These are phyloP conservation scores for Panaeolus cyanescens DNA, from an alignment of 768 basidiomycete species.

Conservation along the genomic window DNA sequence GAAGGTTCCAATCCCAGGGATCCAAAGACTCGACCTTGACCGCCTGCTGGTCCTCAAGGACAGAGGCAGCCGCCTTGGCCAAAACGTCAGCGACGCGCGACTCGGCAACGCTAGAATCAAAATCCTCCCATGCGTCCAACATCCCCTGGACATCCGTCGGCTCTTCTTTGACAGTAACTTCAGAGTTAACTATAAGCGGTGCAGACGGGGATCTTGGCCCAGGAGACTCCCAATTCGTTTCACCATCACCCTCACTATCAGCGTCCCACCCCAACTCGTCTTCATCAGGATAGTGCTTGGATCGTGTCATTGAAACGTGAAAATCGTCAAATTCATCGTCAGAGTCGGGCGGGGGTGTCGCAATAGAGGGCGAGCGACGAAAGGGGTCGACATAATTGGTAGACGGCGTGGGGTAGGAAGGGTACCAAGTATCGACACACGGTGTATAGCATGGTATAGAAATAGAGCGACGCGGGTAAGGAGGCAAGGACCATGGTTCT, in stretches of 20 bases:
- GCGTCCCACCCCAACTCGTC: constrained; percentile 46
- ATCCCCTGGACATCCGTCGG: constrained; percentile 62
- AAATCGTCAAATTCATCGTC: constrained; percentile 61
- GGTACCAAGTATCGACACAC: constrained; percentile 36
- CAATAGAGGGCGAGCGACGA: constrained; percentile 61
- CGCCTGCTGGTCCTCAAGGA: constrained; percentile 21
- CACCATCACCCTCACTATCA: constrained; percentile 60
- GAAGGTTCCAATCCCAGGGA: constrained; percentile 43
- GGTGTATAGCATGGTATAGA: constrained; percentile 60
- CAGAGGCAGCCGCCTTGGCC: constrained; percentile 32
- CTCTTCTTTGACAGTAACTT: constrained; percentile 58
- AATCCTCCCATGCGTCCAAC: constrained; percentile 71
- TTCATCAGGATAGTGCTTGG: constrained; percentile 31
- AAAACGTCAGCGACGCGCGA: constrained; percentile 45
- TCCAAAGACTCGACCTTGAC: constrained; percentile 49
- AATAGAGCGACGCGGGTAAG: constrained; percentile 58
- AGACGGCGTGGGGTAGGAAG: constrained; percentile 25
- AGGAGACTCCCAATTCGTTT: constrained; percentile 64
- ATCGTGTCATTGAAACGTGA: constrained; percentile 44
- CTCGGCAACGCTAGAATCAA: constrained; percentile 47
- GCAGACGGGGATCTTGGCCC: constrained; percentile 65
- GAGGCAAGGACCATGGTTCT: constrained; percentile 52
- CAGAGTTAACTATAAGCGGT: constrained; percentile 34
- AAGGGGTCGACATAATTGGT: constrained; percentile 28
- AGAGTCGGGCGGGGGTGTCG: constrained; percentile 75